Percentiles rank a stretch among this genome's conserved stretches.
These are phyloP conservation scores for Oligophagozyma castellii DNA, from an alignment of 1,139 yeast genomes.

Conservation along the genomic window DNA sequence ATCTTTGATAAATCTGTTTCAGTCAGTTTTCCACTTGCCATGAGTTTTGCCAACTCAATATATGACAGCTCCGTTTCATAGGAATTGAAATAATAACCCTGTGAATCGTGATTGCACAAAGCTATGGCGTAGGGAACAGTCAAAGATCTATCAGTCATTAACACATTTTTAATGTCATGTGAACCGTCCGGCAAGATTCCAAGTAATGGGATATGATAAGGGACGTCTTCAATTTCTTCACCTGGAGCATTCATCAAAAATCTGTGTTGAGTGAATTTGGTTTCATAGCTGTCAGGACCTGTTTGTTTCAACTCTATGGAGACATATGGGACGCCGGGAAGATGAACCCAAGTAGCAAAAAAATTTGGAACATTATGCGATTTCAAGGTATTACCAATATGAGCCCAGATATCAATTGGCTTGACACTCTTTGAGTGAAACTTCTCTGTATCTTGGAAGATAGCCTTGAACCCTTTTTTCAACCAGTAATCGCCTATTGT, in stretches of 20 bases:
- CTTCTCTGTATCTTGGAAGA: conserved; percentile 23
- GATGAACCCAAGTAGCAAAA: conserved; percentile 45
- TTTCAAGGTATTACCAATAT: conserved; percentile 16
- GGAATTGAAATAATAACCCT: conserved; percentile 34
- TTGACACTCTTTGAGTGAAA: conserved; percentile 31
- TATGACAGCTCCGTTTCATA: conserved; percentile 22
- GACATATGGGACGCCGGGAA: conserved; percentile 46
- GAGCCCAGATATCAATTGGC: conserved; percentile 45
- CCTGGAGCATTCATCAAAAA: conserved; percentile 17
- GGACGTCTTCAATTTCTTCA: conserved; percentile 20
- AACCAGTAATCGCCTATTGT: conserved; percentile 29
- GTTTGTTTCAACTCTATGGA: conserved; percentile 26
- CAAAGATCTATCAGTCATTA: conserved; percentile 37
- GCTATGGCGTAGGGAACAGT: conserved; percentile 22
- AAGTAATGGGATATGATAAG: conserved; percentile 36
- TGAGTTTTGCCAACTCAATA: conserved; percentile 18
- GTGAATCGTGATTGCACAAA: conserved; percentile 32
- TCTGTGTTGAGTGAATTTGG: conserved; percentile 40
- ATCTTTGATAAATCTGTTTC: conserved; percentile 20
- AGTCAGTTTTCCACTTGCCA: conserved; percentile 17
- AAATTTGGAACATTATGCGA: conserved; percentile 29
- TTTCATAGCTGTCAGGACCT: conserved; percentile 10
- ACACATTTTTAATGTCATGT: conserved; percentile 25
- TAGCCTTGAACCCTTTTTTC: conserved; percentile 29
- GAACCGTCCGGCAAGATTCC: conserved; percentile 29